phyloP scores from a whole-genome alignment of 371 early-diverging fungal genomes.

The Rhizopus delemar region DNA sequence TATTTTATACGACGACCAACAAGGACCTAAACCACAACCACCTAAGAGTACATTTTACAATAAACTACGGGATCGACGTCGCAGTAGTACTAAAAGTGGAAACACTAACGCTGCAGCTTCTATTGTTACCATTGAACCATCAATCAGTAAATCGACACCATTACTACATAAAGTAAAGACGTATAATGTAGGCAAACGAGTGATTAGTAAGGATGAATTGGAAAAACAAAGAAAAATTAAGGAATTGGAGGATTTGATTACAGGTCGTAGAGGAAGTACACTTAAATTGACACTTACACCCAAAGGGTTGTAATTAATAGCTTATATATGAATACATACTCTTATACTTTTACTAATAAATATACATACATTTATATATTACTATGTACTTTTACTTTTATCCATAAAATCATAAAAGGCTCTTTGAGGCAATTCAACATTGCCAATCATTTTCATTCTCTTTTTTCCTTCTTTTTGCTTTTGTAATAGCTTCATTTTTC shows the following conservation, averaged over 20 bases:
- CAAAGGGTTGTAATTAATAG: constrained; percentile 21
- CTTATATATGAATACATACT: not conserved
- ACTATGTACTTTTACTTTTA: constrained; percentile 30
- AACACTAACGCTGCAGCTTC: constrained; percentile 18
- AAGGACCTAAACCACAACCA: not conserved
- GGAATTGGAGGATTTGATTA: constrained; percentile 48
- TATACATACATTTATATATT: not conserved
- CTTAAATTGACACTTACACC: constrained; percentile 49
- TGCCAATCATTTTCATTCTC: constrained; percentile 76
- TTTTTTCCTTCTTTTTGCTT: constrained; percentile 92
- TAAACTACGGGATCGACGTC: constrained; percentile 18
- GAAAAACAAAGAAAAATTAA: constrained; percentile 37
- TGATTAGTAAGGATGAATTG: constrained; percentile 13
- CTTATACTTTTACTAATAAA: not conserved
- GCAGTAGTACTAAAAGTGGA: constrained; percentile 18
- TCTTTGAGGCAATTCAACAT: constrained; percentile 72
- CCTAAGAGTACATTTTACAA: not conserved
- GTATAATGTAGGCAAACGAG: constrained; percentile 27
- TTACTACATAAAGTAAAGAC: constrained; percentile 33
- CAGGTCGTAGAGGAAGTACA: constrained; percentile 47
- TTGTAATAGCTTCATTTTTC: constrained; percentile 90
- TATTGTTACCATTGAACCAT: constrained; percentile 1
- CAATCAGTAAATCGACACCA: constrained; percentile 32
- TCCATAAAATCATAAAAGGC: constrained; percentile 75
- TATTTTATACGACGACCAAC: constrained; percentile 2